Base-by-base conservation (phyloP, 2,329 filamentous ascomycete genomes). In the Fusarium nelsonii region DNA sequence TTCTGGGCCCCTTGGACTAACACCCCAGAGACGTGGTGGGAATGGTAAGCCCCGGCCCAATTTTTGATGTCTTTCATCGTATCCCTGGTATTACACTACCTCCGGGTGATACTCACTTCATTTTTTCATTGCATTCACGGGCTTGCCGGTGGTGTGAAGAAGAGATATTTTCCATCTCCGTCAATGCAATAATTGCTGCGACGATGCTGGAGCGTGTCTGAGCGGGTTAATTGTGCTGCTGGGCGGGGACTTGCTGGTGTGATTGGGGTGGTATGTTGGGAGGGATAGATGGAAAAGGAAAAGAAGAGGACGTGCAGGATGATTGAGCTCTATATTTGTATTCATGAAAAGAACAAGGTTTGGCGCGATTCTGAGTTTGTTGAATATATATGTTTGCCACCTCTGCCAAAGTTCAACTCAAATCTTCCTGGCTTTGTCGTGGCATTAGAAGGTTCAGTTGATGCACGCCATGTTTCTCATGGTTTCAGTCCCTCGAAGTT, bases 81-180 rank as follows among this genome's bases (percentile, higher is more conserved):
- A 23, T 37, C 20, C 33, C 33, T 50, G 23, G 46, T 37, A 37
- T 58, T 58, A 34, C 50, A 57, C 30, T 57, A 44, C 41, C 37
- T 45, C 50, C 20, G 26, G 50, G 40, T 56, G 39, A 57, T 43
- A 18, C 32, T 30, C 12, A 23, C 14, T n/a, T 16, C 28, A 18
- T 33, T 33, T 53, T 58, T 56, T 56, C 18, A 57, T 58, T 56
- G 18, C 50, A 58, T 57, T 56, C 32, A 57, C 10, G 16, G 39
- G 50, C 55, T 58, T 44, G 55, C 50, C 8, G 15, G 23, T 57
- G 39, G 32, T 44, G 39, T 14, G 18, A 58, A 58, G 50, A 58
- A 58, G 23, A 44, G 44, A 56, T 23, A 11, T 8, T 36, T 36
- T 8, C n/a, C 14, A 14, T n/a, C n/a, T n/a, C 8, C 7, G 6